Evolutionary conservation across 169 alveolate species (phyloP).

Genomic region (Perkinsus olseni): DNA sequence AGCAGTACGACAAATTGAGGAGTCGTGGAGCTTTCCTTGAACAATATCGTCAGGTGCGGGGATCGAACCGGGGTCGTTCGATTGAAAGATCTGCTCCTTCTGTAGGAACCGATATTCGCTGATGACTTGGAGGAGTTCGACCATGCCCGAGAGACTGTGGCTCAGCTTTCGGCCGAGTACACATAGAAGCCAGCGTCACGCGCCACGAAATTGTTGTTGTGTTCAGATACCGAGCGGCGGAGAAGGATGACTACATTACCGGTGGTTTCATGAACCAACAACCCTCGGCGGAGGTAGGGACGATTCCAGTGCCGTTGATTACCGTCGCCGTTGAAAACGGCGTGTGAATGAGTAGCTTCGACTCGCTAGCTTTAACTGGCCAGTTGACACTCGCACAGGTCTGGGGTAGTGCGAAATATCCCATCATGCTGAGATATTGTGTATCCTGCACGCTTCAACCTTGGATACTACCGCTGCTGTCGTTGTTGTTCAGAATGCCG

Average conservation of each 20-base stretch:
- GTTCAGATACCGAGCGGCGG: background rate
- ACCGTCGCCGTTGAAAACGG: background rate
- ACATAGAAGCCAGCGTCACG: background rate
- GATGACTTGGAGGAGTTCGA: conserved; percentile 2
- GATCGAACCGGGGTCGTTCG: too few species aligned
- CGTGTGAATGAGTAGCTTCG: background rate
- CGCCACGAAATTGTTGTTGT: background rate
- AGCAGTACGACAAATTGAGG: conserved; percentile 82
- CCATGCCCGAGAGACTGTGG: background rate
- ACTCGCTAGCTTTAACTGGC: too few species aligned
- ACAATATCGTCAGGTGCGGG: conserved; percentile 56
- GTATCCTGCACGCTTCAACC: too few species aligned
- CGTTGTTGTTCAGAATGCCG: background rate
- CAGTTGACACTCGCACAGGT: too few species aligned
- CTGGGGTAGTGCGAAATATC: too few species aligned
- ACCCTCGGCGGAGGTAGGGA: background rate
- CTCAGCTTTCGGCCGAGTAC: background rate
- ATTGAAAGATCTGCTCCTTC: background rate
- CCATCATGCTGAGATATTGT: too few species aligned
- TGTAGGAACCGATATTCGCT: conserved; percentile 5
- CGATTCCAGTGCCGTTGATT: background rate
- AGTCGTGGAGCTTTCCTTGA: conserved; percentile 94
- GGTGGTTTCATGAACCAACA: background rate
- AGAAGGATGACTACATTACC: background rate
- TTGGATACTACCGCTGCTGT: too few species aligned